Conservation (phyloP, 2,329 filamentous ascomycete species). For the Hypoxylon sp. region DNA sequence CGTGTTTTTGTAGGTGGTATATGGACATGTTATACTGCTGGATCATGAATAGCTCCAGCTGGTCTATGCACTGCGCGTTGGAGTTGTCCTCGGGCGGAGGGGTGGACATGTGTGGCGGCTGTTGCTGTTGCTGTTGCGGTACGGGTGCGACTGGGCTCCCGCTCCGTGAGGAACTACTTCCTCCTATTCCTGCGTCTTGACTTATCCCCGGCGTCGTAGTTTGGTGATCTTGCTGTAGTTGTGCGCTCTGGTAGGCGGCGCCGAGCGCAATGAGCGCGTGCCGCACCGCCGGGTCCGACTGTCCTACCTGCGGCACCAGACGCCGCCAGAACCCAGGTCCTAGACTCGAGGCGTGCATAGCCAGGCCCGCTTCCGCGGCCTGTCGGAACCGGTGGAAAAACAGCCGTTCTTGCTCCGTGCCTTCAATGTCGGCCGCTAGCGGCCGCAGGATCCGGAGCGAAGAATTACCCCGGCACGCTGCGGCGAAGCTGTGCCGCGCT, state of each 20-base stretch:
- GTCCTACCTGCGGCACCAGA: constrained; percentile 51
- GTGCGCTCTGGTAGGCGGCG: constrained; percentile 48
- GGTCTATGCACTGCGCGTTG: constrained; percentile 31
- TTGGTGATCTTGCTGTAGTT: constrained; percentile 34
- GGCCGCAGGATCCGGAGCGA: constrained; percentile 52
- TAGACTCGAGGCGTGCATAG: constrained; percentile 49
- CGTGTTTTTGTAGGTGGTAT: constrained; percentile 50
- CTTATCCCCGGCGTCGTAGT: background rate
- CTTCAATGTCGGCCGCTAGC: constrained; percentile 55
- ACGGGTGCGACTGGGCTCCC: constrained; percentile 9
- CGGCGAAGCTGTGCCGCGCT: constrained; percentile 46
- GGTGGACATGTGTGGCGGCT: constrained; percentile 3
- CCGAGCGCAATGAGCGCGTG: constrained; percentile 55
- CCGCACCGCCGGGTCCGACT: constrained; percentile 51
- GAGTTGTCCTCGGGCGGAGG: constrained; percentile 19
- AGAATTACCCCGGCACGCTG: constrained; percentile 43
- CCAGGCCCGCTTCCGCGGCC: constrained; percentile 50
- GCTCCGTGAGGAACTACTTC: background rate
- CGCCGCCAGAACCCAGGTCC: constrained; percentile 51
- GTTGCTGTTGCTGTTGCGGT: background rate
- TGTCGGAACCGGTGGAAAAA: constrained; percentile 55
- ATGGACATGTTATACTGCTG: constrained; percentile 57
- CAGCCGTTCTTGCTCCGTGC: constrained; percentile 53
- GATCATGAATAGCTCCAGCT: constrained; percentile 56
- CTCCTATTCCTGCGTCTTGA: background rate